Percentiles rank a stretch among this genome's conserved stretches.
Evolutionary conservation across 2,329 filamentous ascomycete species (phyloP).

Genomic region (Grosmannia huntii): DNA sequence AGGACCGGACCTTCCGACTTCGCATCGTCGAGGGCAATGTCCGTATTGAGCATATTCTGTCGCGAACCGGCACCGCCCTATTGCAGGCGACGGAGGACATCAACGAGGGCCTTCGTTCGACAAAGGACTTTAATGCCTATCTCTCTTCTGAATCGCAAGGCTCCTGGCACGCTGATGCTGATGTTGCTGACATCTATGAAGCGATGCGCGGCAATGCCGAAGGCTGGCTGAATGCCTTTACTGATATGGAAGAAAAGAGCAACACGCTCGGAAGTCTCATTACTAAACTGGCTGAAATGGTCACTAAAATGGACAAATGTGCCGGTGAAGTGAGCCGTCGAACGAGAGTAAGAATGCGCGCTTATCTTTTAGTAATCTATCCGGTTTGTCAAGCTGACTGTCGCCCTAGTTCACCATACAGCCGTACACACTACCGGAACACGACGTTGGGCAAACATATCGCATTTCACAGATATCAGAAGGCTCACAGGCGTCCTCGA

Average conservation of each 20-base stretch:
- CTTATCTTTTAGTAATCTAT: neutral
- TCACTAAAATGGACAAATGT: constrained; percentile 74
- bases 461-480: constrained; percentile 8
- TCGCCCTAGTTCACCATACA: constrained; percentile 16
- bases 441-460: neutral
- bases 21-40: constrained; percentile 81
- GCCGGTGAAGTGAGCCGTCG: constrained; percentile 73
- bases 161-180: constrained; percentile 46
- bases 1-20: constrained; percentile 68
- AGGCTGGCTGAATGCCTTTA: constrained; percentile 74
- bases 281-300: constrained; percentile 60
- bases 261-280: constrained; percentile 57
- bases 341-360: constrained; percentile 46
- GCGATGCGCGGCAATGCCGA: constrained; percentile 91
- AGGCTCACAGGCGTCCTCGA: constrained; percentile 2
- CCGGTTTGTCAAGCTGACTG: neutral
- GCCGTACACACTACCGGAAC: constrained; percentile 13
- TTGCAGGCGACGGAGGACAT: constrained; percentile 71
- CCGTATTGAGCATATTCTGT: constrained; percentile 78
- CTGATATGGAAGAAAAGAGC: constrained; percentile 61
- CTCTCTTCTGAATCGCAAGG: constrained; percentile 52
- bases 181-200: constrained; percentile 50
- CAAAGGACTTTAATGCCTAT: constrained; percentile 65
- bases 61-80: constrained; percentile 63
- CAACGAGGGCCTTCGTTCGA: constrained; percentile 62